phyloP scores from a whole-genome alignment of 257 asterid species.

The Cynanchum wilfordii region DNA sequence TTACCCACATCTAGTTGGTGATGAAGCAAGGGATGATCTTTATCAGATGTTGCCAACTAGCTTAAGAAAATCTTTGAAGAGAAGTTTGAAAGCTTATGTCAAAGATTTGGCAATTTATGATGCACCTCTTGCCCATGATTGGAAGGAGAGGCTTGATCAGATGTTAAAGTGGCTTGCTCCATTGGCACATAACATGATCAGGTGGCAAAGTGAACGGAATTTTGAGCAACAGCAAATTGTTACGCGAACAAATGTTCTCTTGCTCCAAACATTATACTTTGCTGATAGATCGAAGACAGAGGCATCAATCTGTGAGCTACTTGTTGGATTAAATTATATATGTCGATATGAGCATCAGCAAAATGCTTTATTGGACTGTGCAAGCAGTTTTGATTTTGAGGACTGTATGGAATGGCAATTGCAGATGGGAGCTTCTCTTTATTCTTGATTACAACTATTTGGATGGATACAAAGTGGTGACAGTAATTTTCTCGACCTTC shows the following conservation, averaged over 20 bases:
- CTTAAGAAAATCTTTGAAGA: slow-evolving; percentile 59
- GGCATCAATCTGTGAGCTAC: slow-evolving; percentile 66
- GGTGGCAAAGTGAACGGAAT: slow-evolving; percentile 91
- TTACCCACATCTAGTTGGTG: slow-evolving; percentile 88
- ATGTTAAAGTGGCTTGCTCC: slow-evolving; percentile 73
- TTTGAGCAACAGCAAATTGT: slow-evolving; percentile 87
- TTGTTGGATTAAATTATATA: slow-evolving; percentile 75
- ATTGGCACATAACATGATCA: slow-evolving; percentile 81
- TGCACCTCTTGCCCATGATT: slow-evolving; percentile 79
- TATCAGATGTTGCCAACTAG: slow-evolving; percentile 91
- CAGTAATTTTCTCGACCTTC: slow-evolving; percentile 15
- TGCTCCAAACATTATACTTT: slow-evolving; percentile 79
- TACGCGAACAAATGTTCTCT: slow-evolving; percentile 61
- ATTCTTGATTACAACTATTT: slow-evolving; percentile 24
- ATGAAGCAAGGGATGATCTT: slow-evolving; percentile 85
- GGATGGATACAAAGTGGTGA: not conserved
- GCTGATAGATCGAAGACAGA: slow-evolving; percentile 74
- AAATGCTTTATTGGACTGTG: slow-evolving; percentile 81
- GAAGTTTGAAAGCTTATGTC: slow-evolving; percentile 45
- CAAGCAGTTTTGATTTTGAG: slow-evolving; percentile 80
- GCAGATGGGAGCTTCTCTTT: slow-evolving; percentile 43
- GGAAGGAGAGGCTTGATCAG: slow-evolving; percentile 63
- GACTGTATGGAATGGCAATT: slow-evolving; percentile 75
- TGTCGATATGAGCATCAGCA: slow-evolving; percentile 91
- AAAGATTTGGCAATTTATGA: slow-evolving; percentile 69